Base-by-base conservation (phyloP, 768 basidiomycete genomes). In the Cytidiella melzeri region DNA sequence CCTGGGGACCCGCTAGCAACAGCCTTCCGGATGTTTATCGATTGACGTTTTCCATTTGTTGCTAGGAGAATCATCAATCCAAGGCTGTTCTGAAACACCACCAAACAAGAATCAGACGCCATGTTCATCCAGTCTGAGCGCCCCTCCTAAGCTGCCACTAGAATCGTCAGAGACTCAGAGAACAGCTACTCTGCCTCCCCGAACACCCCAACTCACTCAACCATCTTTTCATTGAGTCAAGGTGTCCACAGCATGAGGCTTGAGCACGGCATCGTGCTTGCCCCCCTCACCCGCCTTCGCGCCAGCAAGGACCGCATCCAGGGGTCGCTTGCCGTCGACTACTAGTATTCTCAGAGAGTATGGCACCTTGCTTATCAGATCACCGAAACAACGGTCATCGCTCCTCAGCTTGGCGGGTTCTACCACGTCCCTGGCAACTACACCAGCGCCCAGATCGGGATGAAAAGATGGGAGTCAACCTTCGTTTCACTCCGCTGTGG, bases 351-450 rank as follows among this genome's bases (percentile, higher is more conserved):
- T 1, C 79, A 80, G 55, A 71, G 79, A 1, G 68, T 72, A 75
- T 0, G 81, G 81, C 0, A 80, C 75, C 0, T 64, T 84, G 6
- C 62, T 80, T 38, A n/a, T n/a, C n/a, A n/a, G n/a, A 72, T 86
- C 48, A 62, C 77, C 1, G 82, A 85, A 61, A 80, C 69, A 0
- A 79, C 80, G 1, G 64, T 73, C 43, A 75, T 86, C 39, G 70
- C 75, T 0, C 60, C 62, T 1, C 56, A 72, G 12, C 79, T 80
- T 0, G 77, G 75, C 2, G 81, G 79, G 1, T 69, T 64, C 38
- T 44, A 48, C 1, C 64, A 77, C 47, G 72, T 75, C 0, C 85
- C 84, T 1, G 86, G 85, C 1, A 79, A 86, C 47, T 87, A 76
- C 70, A 77, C 61, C 12, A 59, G 73, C 3, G 77, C 74, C n/a